Conservation (phyloP, 768 basidiomycete genomes). For the Suillus plorans region DNA sequence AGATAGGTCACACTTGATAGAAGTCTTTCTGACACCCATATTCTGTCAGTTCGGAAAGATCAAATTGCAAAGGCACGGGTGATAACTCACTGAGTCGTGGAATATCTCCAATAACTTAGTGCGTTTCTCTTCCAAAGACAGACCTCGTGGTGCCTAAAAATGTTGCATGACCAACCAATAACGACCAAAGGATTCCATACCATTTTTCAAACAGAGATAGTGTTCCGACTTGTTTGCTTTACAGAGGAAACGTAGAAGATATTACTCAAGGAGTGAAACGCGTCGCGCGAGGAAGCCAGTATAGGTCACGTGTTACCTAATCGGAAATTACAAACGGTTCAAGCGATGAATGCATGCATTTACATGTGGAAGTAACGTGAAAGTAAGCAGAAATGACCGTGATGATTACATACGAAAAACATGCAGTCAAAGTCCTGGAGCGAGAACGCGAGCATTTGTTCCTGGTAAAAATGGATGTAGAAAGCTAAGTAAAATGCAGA, state of each 20-base stretch:
- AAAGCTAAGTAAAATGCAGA: slow-evolving; percentile 21
- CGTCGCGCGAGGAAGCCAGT: slow-evolving; percentile 5
- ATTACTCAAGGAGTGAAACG: background rate
- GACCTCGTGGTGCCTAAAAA: slow-evolving; percentile 70
- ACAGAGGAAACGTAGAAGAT: slow-evolving; percentile 4
- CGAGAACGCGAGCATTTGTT: slow-evolving; percentile 16
- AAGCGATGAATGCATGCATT: slow-evolving; percentile 21
- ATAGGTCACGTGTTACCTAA: slow-evolving; percentile 18
- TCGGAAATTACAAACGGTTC: background rate
- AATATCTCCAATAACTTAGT: slow-evolving; percentile 89
- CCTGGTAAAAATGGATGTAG: slow-evolving; percentile 9
- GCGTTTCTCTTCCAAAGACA: slow-evolving; percentile 90
- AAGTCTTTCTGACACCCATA: slow-evolving; percentile 67
- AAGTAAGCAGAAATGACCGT: slow-evolving; percentile 15
- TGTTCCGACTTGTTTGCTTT: background rate
- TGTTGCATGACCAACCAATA: slow-evolving; percentile 3
- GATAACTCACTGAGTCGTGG: slow-evolving; percentile 70
- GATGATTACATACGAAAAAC: slow-evolving; percentile 10
- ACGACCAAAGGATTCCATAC: background rate
- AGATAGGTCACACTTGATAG: slow-evolving; percentile 51
- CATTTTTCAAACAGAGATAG: slow-evolving; percentile 3
- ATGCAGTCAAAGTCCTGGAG: slow-evolving; percentile 29
- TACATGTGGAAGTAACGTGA: slow-evolving; percentile 21
- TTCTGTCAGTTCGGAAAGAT: slow-evolving; percentile 3
- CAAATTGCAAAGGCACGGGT: background rate